A percentile compares a stretch with the other conserved stretches of the same genome.
Evolutionary conservation across 305 asterid genomes (phyloP).

Genomic region (Fraxinus sp.): DNA sequence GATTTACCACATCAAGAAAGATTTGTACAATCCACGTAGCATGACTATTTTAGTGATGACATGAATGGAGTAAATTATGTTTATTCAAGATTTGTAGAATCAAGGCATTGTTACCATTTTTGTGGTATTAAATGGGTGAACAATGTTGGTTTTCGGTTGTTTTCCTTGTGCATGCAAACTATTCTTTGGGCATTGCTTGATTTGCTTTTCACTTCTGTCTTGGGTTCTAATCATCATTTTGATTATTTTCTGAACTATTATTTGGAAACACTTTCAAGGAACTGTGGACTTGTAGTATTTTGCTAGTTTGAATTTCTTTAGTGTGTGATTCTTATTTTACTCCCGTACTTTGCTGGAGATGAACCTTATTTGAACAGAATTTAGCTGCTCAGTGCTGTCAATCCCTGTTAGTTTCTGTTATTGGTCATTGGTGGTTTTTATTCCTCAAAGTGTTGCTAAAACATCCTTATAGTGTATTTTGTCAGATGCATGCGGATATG

Average conservation of each 20-base stretch:
- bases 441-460: background rate
- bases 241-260: background rate
- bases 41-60: background rate
- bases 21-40: background rate
- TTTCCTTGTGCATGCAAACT: background rate
- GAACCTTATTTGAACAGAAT: background rate
- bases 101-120: background rate
- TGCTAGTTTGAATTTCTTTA: background rate
- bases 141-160: background rate
- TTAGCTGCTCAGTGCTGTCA: background rate
- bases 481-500: background rate
- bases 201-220: background rate
- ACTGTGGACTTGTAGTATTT: background rate
- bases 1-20: background rate
- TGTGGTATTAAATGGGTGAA: background rate
- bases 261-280: background rate
- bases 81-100: background rate
- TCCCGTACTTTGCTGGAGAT: background rate
- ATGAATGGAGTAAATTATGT: background rate
- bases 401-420: background rate
- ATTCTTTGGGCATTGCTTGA: background rate
- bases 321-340: background rate
- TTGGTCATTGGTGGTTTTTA: background rate
- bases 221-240: background rate
- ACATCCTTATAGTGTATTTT: background rate